phyloP scores from a whole-genome alignment of 2,329 filamentous ascomycete species.

The Exophiala alcalophila region DNA sequence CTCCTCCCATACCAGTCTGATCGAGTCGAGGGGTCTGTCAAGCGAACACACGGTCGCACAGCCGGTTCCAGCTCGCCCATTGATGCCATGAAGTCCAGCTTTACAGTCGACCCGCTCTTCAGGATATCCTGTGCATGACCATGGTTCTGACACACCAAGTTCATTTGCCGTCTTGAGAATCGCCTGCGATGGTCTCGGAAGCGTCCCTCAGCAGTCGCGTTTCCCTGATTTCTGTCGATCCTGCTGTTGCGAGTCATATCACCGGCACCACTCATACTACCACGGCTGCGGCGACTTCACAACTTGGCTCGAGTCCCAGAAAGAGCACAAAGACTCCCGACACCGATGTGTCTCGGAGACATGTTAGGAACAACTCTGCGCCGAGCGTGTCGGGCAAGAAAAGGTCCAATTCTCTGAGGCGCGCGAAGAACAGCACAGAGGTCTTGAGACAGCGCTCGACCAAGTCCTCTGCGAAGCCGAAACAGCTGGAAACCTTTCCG shows the following conservation, averaged over 20 bases:
- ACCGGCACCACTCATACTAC: constrained; percentile 21
- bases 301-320: constrained; percentile 27
- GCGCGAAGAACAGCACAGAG: constrained; percentile 54
- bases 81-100: constrained; percentile 14
- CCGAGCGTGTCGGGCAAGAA: constrained; percentile 26
- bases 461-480: constrained; percentile 50
- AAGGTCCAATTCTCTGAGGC: constrained; percentile 39
- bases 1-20: neutral
- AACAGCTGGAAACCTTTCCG: constrained; percentile 60
- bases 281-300: constrained; percentile 19
- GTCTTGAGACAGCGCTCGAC: constrained; percentile 40
- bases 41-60: constrained; percentile 4
- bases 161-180: no score
- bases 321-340: constrained; percentile 23
- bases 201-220: constrained; percentile 27
- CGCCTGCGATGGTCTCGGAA: constrained; percentile 23
- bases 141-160: no score
- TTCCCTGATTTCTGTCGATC: constrained; percentile 30
- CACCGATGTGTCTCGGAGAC: constrained; percentile 20
- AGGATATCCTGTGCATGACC: constrained; percentile 12
- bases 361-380: constrained; percentile 29
- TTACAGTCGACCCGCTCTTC: constrained; percentile 1
- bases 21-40: no score
- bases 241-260: constrained; percentile 31
- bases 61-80: neutral